Conservation (phyloP, 768 basidiomycete species). For the Leccinum variicolor region DNA sequence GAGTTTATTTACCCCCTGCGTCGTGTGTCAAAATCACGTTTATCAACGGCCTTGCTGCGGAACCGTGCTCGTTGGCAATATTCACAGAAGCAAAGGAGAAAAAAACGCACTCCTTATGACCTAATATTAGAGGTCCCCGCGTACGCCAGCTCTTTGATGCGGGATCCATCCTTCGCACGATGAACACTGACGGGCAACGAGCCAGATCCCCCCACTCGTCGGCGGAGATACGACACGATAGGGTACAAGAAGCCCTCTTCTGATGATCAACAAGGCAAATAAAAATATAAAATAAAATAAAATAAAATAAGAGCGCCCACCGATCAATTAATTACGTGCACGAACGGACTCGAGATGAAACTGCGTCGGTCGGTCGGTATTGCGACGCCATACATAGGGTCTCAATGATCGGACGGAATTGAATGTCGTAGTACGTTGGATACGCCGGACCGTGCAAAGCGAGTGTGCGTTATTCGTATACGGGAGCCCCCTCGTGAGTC, state of each 20-base stretch:
- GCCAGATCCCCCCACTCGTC: constrained; percentile 5
- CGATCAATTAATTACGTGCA: not conserved
- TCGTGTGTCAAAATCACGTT: constrained; percentile 5
- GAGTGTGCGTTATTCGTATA: not conserved
- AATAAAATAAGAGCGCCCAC: not conserved
- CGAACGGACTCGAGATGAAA: not conserved
- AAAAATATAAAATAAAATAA: not conserved
- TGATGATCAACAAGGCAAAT: not conserved
- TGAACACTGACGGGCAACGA: not conserved
- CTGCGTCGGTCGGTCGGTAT: not conserved
- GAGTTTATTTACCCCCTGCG: not conserved
- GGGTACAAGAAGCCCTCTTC: not conserved
- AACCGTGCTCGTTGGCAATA: not conserved
- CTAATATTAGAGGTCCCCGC: not conserved
- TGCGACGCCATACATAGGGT: not conserved
- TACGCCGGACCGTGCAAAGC: not conserved
- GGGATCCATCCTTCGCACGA: not conserved
- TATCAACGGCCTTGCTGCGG: not conserved
- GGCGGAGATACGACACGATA: constrained; percentile 18
- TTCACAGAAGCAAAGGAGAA: not conserved
- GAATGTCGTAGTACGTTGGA: not conserved
- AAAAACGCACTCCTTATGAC: not conserved
- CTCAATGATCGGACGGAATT: not conserved
- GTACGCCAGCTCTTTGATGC: too few species aligned
- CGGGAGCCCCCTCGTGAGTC: not conserved